Percentiles rank a stretch among this genome's conserved stretches.
phyloP scores from a whole-genome alignment of 1,284 basidiomycete species.

The Tilletiopsis washingtonensis region DNA sequence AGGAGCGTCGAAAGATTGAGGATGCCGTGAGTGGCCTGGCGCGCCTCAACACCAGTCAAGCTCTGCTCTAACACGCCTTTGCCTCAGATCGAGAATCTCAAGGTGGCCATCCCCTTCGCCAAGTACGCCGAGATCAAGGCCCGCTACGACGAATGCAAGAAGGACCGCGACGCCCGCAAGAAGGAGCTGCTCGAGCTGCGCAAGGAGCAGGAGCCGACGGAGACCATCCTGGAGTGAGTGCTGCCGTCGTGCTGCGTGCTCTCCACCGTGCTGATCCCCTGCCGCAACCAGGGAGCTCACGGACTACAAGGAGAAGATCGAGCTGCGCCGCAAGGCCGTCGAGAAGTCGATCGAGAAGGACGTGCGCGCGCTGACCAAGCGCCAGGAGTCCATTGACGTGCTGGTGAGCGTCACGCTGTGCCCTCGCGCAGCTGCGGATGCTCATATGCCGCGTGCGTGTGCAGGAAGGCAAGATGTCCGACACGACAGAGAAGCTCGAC shows the following conservation, averaged over 20 bases:
- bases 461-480: too few species aligned
- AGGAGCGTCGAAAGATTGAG: conserved; percentile 38
- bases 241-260: not conserved
- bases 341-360: conserved; percentile 1
- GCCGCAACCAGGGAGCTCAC: conserved; percentile 12
- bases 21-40: conserved; percentile 12
- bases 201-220: conserved; percentile 1
- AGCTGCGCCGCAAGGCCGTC: conserved; percentile 12
- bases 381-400: not conserved
- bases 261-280: too few species aligned
- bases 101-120: conserved; percentile 32
- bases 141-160: conserved; percentile 11
- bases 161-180: conserved; percentile 8
- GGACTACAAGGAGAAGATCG: conserved; percentile 12
- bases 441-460: too few species aligned
- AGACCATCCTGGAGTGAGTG: conserved; percentile 2
- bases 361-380: not conserved
- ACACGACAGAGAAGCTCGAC: conserved; percentile 4
- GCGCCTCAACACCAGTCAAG: too few species aligned
- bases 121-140: conserved; percentile 27
- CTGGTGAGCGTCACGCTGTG: too few species aligned
- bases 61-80: not conserved
- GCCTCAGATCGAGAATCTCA: conserved; percentile 7
- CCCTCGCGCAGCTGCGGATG: too few species aligned
- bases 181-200: not conserved